Percentiles rank a stretch among this genome's conserved stretches.
These are phyloP conservation scores for Fusarium mexicanum DNA, from an alignment of 2,329 filamentous ascomycete species.

Conservation along the genomic window DNA sequence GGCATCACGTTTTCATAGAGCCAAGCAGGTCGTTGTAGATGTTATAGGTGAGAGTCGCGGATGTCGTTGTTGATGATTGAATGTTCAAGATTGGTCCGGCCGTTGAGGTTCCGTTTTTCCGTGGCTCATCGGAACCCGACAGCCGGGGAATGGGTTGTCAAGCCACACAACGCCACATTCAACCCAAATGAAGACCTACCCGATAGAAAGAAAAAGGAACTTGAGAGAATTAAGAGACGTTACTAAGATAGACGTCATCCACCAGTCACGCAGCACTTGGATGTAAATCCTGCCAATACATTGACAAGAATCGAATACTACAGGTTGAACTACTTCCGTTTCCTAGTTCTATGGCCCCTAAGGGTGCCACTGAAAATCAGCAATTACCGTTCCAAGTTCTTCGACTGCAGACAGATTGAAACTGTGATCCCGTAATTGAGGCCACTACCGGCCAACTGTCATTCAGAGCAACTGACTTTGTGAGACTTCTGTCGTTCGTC, in stretches of 20 bases:
- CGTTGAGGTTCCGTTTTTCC: constrained; percentile 23
- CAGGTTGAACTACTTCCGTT: fast-evolving
- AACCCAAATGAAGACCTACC: neutral
- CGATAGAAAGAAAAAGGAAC: neutral
- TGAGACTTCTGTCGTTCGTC: neutral
- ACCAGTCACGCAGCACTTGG: neutral
- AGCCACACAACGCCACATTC: neutral
- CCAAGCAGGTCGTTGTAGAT: neutral
- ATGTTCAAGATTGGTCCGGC: constrained; percentile 17
- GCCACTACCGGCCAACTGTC: neutral
- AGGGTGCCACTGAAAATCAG: neutral
- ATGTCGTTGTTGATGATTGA: constrained; percentile 15
- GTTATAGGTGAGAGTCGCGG: neutral
- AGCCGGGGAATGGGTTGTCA: neutral
- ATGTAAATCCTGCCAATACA: neutral
- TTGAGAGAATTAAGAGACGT: neutral
- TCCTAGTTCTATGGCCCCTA: no score
- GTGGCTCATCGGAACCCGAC: constrained; percentile 18
- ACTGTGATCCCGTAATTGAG: neutral
- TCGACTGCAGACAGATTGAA: no score
- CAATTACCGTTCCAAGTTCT: no score
- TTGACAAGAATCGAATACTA: neutral
- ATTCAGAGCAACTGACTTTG: neutral
- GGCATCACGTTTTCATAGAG: constrained; percentile 19
- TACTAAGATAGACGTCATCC: neutral